Evolutionary conservation across 495 filamentous ascomycete species (phyloP).

Genomic region (Xylaria scruposa): DNA sequence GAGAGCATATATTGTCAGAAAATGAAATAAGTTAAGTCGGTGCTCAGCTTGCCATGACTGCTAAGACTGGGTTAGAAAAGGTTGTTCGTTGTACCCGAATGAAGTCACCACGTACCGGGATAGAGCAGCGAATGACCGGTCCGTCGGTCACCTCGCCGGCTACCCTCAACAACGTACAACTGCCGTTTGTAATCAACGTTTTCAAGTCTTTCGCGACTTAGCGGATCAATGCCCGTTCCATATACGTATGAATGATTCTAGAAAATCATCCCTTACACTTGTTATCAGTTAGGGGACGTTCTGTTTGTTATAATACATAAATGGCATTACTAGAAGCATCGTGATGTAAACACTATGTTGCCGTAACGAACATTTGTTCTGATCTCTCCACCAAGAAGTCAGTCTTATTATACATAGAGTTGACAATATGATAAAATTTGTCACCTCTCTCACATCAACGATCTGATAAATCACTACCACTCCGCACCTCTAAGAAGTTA

Average conservation of each 20-base stretch:
- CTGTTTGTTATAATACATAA: background rate
- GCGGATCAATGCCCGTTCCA: background rate
- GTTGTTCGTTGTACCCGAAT: background rate
- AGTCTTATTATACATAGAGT: background rate
- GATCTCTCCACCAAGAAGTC: background rate
- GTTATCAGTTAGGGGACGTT: background rate
- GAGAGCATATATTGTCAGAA: background rate
- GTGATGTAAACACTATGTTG: background rate
- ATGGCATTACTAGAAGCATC: background rate
- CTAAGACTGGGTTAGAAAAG: background rate
- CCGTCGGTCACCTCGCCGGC: background rate
- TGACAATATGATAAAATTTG: background rate
- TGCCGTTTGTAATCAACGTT: background rate
- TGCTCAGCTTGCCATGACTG: background rate
- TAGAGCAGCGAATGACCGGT: background rate
- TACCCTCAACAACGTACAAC: background rate
- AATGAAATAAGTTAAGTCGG: background rate
- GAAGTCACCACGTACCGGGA: background rate
- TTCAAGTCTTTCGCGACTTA: background rate
- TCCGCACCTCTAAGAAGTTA: constrained; percentile 28
- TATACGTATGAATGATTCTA: background rate
- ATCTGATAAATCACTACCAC: background rate
- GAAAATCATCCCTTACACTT: background rate
- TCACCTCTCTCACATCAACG: background rate
- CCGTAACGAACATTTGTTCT: background rate